Evolutionary conservation across 139 green algal species (phyloP), one percentile per base, ranked within the genome.

Genomic region (Chlorella sp.): DNA sequence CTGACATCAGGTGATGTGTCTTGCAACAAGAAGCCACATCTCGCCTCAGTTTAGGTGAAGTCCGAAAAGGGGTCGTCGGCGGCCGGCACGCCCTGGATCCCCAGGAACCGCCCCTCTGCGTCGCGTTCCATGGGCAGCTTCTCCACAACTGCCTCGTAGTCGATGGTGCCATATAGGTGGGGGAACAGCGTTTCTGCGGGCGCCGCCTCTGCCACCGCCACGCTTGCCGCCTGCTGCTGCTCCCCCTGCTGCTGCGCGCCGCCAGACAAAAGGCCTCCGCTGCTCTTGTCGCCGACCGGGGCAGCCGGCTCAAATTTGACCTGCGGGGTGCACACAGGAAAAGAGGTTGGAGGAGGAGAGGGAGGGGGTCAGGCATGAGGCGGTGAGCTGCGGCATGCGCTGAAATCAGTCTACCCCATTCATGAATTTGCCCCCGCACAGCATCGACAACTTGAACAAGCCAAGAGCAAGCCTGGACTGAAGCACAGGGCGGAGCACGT

Each of bases 251-350:
- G 53, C 28, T 53, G 82, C 57, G 34, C 57, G 19, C 15, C n/a
- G 22, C 79, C 66, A 24, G 68, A 34, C 15, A 53, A 12, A 22
- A 87, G 21, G 0, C 82, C 85, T 1, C 53, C 42, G 3, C 92
- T 76, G 28, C 40, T 66, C 32, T 87, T 95, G 80, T 87, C 83
- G 14, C 95, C 95, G 37, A 97, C 95, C 4, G 95, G 90, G 0
- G 95, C 95, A 30, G 95, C 95, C 9, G 94, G 71, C 88, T 97
- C 95, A 90, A 94, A 95, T 57, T 94, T 93, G 2, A 96, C 95
- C 93, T 96, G 91, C 75, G 21, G 57, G 81, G 77, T 26, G 53
- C 30, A 76, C 11, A n/a, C n/a, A n/a, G n/a, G 48, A 9, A 5
- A 57, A 57, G 48, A 16, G 11, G 34, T 2, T 28, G 15, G 66